Conservation (phyloP, 805 yeast genomes). For the Candida jianshihensis region DNA sequence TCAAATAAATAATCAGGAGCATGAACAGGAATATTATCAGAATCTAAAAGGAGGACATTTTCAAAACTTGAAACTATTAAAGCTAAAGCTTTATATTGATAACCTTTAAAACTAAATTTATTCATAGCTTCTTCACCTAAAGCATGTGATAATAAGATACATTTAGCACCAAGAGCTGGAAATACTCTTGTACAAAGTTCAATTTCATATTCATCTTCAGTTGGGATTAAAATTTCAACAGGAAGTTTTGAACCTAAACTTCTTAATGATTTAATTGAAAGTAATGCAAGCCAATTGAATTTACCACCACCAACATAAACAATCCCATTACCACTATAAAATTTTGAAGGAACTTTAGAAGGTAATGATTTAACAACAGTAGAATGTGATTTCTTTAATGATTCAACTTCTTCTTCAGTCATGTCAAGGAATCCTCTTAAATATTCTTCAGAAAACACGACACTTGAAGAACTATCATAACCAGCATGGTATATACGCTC, state of each 20-base stretch:
- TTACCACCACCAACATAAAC: constrained; percentile 62
- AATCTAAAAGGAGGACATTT: constrained; percentile 63
- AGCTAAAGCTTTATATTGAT: constrained; percentile 64
- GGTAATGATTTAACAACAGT: constrained; percentile 42
- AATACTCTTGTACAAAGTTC: constrained; percentile 56
- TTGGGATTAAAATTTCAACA: constrained; percentile 66
- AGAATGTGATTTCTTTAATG: constrained; percentile 41
- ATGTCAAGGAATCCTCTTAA: constrained; percentile 43
- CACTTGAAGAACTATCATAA: constrained; percentile 34
- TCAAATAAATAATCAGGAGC: constrained; percentile 56
- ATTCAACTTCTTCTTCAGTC: constrained; percentile 32
- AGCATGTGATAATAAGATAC: constrained; percentile 56
- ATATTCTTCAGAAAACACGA: constrained; percentile 46
- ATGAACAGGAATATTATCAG: constrained; percentile 65
- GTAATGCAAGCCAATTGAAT: constrained; percentile 47
- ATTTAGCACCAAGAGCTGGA: constrained; percentile 56
- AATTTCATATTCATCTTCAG: constrained; percentile 58
- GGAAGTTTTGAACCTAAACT: constrained; percentile 48
- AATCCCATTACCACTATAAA: constrained; percentile 49
- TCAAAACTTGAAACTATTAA: constrained; percentile 67
- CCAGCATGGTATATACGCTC: constrained; percentile 50
- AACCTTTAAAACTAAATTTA: constrained; percentile 48
- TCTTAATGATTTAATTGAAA: constrained; percentile 43
- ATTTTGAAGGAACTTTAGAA: constrained; percentile 34
- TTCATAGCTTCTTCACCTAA: constrained; percentile 48